phyloP scores from a whole-genome alignment of 148 eudicot genomes.

The Fagopyrum homotropicum region DNA sequence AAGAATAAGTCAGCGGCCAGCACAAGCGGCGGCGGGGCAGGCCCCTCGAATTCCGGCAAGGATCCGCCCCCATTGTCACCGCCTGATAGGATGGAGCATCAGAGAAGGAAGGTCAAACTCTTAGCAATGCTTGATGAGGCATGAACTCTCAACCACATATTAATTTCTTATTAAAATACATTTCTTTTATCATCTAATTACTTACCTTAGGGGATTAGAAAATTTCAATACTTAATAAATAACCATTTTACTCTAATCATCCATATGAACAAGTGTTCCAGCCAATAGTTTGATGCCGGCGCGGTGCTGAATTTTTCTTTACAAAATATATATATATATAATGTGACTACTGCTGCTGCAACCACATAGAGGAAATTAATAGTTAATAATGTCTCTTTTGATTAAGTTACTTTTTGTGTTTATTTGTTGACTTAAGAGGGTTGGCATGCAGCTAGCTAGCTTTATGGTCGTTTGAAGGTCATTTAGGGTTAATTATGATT shows the following conservation, averaged over 20 bases:
- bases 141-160: conserved; percentile 23
- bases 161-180: conserved; percentile 14
- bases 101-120: conserved; percentile 65
- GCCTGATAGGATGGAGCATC: conserved; percentile 61
- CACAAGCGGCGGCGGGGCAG: conserved; percentile 15
- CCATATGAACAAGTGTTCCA: neutral
- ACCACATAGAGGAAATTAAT: neutral
- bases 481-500: no score
- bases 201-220: neutral
- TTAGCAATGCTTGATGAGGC: conserved; percentile 70
- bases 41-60: conserved; percentile 1
- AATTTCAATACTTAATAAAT: neutral
- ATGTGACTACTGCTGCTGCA: no score
- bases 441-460: neutral
- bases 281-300: no score
- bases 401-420: neutral
- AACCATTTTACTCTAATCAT: neutral
- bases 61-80: conserved; percentile 29
- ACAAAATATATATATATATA: neutral
- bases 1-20: neutral
- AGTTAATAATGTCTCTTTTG: neutral
- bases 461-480: no score
- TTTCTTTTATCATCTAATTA: neutral
- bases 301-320: neutral
- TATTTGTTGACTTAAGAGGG: neutral